Conservation (phyloP, 1,284 basidiomycete genomes). For the Apiotrichum brassicae region DNA sequence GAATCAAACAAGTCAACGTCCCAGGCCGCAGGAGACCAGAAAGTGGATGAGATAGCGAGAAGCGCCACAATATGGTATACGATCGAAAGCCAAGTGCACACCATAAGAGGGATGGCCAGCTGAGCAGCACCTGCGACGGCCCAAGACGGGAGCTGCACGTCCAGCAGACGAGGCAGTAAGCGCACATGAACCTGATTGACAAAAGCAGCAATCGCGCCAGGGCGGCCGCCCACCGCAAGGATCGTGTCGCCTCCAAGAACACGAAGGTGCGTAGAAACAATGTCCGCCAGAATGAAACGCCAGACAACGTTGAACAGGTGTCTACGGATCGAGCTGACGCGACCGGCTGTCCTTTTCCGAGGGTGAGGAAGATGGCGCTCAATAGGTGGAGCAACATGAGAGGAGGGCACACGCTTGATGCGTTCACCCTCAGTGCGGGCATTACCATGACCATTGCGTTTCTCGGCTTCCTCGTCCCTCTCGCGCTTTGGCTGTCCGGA, state of each 20-base stretch:
- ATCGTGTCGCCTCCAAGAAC: slow-evolving; percentile 19
- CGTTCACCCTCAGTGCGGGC: no score
- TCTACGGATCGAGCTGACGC: not conserved
- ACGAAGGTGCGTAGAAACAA: not conserved
- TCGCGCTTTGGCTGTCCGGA: slow-evolving; percentile 1
- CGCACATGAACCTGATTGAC: slow-evolving; percentile 15
- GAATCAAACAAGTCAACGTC: slow-evolving; percentile 32
- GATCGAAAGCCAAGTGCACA: slow-evolving; percentile 23
- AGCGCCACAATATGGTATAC: slow-evolving; percentile 30
- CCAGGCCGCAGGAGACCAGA: slow-evolving; percentile 32
- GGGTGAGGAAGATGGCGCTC: not conserved
- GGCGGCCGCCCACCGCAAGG: slow-evolving; percentile 12
- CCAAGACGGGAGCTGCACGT: not conserved
- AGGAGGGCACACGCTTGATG: no score
- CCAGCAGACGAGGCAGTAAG: slow-evolving; percentile 19
- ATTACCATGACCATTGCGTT: no score
- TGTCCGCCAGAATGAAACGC: not conserved
- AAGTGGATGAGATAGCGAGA: slow-evolving; percentile 15
- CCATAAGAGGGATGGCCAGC: slow-evolving; percentile 17
- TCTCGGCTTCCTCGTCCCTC: no score
- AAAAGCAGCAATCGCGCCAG: slow-evolving; percentile 21
- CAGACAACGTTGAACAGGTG: not conserved
- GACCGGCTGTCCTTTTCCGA: not conserved
- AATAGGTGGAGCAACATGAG: no score
- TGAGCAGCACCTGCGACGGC: slow-evolving; percentile 15